A percentile compares a stretch with the other conserved stretches of the same genome.
phyloP scores from a whole-genome alignment of 2,329 filamentous ascomycete species.

The Raffaelea ambrosiae region DNA sequence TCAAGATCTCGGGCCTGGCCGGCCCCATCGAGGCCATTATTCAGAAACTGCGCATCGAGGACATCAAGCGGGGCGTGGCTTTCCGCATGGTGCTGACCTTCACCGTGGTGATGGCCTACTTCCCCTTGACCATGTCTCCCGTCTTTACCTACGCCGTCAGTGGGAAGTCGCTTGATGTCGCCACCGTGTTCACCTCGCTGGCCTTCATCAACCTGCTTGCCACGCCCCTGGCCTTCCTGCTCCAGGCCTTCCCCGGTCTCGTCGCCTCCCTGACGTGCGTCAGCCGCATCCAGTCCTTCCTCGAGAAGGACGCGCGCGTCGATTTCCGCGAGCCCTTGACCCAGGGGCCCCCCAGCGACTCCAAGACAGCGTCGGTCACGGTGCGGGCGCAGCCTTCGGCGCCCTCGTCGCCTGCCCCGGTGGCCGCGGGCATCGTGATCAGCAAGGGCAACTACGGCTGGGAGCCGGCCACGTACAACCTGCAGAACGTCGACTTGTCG shows the following conservation, averaged over 20 bases:
- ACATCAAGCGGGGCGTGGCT: slow-evolving; percentile 19
- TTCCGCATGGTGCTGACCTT: slow-evolving; percentile 21
- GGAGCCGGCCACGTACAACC: slow-evolving; percentile 18
- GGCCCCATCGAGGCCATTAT: slow-evolving; percentile 20
- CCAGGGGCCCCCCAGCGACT: neutral
- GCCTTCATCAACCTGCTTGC: slow-evolving; percentile 26
- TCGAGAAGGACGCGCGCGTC: slow-evolving; percentile 20
- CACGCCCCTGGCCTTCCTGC: slow-evolving; percentile 20
- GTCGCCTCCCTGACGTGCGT: slow-evolving; percentile 24
- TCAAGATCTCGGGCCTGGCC: slow-evolving; percentile 29
- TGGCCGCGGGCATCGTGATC: slow-evolving; percentile 1
- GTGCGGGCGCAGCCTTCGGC: too few species aligned
- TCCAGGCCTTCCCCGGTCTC: slow-evolving; percentile 23
- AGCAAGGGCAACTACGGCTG: slow-evolving; percentile 25
- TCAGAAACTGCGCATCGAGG: slow-evolving; percentile 24
- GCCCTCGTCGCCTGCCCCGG: neutral
- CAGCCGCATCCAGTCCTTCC: slow-evolving; percentile 26
- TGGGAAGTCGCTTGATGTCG: slow-evolving; percentile 16
- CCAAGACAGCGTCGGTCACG: neutral
- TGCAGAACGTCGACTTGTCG: slow-evolving; percentile 24
- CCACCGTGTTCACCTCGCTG: slow-evolving; percentile 21
- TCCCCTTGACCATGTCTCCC: slow-evolving; percentile 27
- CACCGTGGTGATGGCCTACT: slow-evolving; percentile 21
- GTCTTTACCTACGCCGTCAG: slow-evolving; percentile 22
- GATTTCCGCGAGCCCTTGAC: slow-evolving; percentile 16